These are phyloP conservation scores for Cryoendolithus antarcticus DNA, from an alignment of 2,329 filamentous ascomycete genomes.

Conservation along the genomic window DNA sequence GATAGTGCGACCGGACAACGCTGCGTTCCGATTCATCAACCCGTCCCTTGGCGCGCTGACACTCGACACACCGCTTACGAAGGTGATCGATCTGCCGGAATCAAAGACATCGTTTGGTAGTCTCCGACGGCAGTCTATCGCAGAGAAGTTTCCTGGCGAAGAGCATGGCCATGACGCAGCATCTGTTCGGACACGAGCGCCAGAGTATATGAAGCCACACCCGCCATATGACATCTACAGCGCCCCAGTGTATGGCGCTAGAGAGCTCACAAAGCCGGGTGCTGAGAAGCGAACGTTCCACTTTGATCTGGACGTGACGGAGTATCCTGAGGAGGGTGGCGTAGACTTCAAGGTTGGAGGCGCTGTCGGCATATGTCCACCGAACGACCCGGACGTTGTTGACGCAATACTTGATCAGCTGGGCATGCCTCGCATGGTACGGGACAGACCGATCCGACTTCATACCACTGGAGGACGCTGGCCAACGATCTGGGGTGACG, in stretches of 20 bases:
- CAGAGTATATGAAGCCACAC: constrained; percentile 84
- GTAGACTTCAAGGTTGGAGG: constrained; percentile 95
- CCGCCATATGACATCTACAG: constrained; percentile 85
- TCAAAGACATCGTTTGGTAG: constrained; percentile 50
- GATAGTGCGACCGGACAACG: constrained; percentile 59
- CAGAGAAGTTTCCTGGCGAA: constrained; percentile 44
- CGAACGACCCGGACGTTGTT: constrained; percentile 65
- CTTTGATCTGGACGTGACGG: constrained; percentile 91
- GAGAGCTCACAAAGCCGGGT: constrained; percentile 75
- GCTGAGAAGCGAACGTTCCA: constrained; percentile 96
- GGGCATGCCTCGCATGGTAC: constrained; percentile 65
- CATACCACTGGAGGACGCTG: constrained; percentile 73
- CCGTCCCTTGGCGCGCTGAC: constrained; percentile 67
- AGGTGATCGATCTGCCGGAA: constrained; percentile 58
- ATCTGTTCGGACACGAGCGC: constrained; percentile 52
- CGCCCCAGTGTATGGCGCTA: constrained; percentile 71
- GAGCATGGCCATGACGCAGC: constrained; percentile 29
- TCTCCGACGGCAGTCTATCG: constrained; percentile 24
- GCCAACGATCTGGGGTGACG: constrained; percentile 97
- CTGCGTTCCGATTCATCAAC: constrained; percentile 67
- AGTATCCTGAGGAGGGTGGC: constrained; percentile 74
- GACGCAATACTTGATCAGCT: constrained; percentile 76
- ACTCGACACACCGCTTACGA: constrained; percentile 55
- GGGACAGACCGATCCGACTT: constrained; percentile 71
- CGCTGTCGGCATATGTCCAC: constrained; percentile 84